Evolutionary conservation across 371 early-diverging fungal genomes (phyloP).

Genomic region (Lichtheimia ramosa): DNA sequence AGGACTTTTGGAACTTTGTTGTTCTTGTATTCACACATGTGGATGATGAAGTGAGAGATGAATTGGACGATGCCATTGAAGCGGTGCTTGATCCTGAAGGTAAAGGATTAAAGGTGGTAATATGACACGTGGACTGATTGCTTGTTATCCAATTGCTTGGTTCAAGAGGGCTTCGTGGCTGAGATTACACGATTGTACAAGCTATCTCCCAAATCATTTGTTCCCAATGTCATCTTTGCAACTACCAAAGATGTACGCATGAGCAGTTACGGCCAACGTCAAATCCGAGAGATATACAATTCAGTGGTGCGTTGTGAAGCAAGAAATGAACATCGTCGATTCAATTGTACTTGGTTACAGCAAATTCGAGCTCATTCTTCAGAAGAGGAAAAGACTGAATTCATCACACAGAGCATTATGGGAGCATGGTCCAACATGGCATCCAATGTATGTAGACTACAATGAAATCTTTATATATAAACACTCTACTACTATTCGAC

Average conservation of each 20-base stretch:
- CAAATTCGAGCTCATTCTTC: conserved; percentile 40
- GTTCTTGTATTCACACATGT: conserved; percentile 65
- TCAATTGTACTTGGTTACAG: conserved; percentile 57
- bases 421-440: conserved; percentile 38
- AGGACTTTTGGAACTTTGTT: conserved; percentile 63
- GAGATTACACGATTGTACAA: conserved; percentile 43
- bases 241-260: conserved; percentile 52
- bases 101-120: conserved; percentile 5
- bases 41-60: conserved; percentile 57
- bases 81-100: conserved; percentile 51
- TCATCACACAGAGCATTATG: conserved; percentile 38
- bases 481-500: no score
- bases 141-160: background rate
- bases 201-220: conserved; percentile 34
- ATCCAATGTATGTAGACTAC: conserved; percentile 37
- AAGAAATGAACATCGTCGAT: conserved; percentile 47
- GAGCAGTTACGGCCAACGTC: conserved; percentile 51
- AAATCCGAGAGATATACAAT: conserved; percentile 53
- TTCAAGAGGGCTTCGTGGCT: conserved; percentile 16
- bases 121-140: background rate
- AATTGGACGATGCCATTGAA: conserved; percentile 59
- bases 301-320: conserved; percentile 54
- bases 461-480: conserved; percentile 17
- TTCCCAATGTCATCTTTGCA: conserved; percentile 57
- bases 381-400: conserved; percentile 45